These are phyloP conservation scores for Backusella tarrabulga DNA, from an alignment of 192 early-diverging fungal species.

Conservation along the genomic window DNA sequence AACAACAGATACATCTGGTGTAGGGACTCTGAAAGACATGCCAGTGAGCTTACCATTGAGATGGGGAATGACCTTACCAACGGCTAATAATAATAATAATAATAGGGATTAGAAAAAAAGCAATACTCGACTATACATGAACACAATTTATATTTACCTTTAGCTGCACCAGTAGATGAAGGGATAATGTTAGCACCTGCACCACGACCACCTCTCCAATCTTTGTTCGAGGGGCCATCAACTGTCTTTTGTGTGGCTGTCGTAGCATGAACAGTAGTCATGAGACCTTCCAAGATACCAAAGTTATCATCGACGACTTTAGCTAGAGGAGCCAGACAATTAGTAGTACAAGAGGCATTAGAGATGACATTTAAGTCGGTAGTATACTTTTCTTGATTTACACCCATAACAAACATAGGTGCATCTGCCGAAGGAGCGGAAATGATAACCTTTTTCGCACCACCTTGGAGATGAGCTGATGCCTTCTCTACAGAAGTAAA, in stretches of 20 bases:
- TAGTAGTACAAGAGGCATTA: conserved; percentile 99
- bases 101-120: not conserved
- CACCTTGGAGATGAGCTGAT: conserved; percentile 78
- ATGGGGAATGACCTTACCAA: conserved; percentile 92
- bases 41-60: conserved; percentile 96
- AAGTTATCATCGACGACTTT: conserved; percentile 95
- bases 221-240: conserved; percentile 92
- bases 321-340: conserved; percentile 95
- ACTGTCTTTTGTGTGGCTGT: conserved; percentile 99
- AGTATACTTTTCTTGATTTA: conserved; percentile 93
- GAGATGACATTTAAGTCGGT: conserved; percentile 80
- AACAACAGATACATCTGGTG: conserved; percentile 93
- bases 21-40: conserved; percentile 96
- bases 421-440: conserved; percentile 93
- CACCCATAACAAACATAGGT: conserved; percentile 95
- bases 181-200: conserved; percentile 93
- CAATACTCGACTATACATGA: not conserved
- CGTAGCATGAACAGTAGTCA: conserved; percentile 96
- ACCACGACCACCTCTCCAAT: conserved; percentile 95
- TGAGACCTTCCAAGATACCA: conserved; percentile 92
- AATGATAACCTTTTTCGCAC: conserved; percentile 98
- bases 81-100: conserved; percentile 45
- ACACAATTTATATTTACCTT: conserved; percentile 35
- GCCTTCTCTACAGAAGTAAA: conserved; percentile 92
- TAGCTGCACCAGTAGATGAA: conserved; percentile 95